Percentiles rank a stretch among this genome's conserved stretches.
Conservation (phyloP, 768 basidiomycete species). For the Rhizopogon roseolus region DNA sequence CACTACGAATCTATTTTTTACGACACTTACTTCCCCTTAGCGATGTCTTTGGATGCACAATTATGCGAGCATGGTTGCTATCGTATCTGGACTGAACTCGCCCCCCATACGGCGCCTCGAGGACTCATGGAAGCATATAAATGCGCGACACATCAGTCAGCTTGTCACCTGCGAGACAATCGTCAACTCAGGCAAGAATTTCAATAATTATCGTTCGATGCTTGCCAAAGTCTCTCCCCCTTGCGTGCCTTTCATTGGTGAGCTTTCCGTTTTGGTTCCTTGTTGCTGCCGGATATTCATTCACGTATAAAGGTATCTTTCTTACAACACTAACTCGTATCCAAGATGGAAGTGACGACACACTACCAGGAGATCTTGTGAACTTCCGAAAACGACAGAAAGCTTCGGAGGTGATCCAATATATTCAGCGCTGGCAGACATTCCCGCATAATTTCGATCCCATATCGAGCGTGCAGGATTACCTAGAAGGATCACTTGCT, state of each 20-base stretch:
- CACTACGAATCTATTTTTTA: too few relatives aligned
- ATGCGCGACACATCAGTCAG: too few relatives aligned
- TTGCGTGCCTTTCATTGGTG: conserved; percentile 96
- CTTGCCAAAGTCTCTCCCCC: conserved; percentile 44
- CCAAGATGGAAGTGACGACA: conserved; percentile 92
- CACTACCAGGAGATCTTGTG: conserved; percentile 70
- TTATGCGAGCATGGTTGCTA: too few relatives aligned
- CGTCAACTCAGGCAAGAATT: too few relatives aligned
- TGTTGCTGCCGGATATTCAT: neutral
- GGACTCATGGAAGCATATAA: too few relatives aligned
- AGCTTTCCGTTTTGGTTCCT: too few relatives aligned
- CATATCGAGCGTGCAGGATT: conserved; percentile 62
- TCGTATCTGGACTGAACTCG: too few relatives aligned
- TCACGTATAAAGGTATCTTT: conserved; percentile 69
- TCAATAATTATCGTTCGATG: too few relatives aligned
- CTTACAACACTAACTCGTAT: conserved; percentile 94
- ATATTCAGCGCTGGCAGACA: conserved; percentile 81
- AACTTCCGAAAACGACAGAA: conserved; percentile 96
- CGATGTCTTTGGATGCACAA: too few relatives aligned
- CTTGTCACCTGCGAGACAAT: too few relatives aligned
- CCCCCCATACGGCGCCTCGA: too few relatives aligned
- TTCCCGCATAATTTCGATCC: conserved; percentile 81
- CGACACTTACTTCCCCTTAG: too few relatives aligned
- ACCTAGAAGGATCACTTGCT: conserved; percentile 74
- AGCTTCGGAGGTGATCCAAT: conserved; percentile 93